These are phyloP conservation scores for Zoysia japonica DNA, from an alignment of 176 grass and related monocot species.

Conservation along the genomic window DNA sequence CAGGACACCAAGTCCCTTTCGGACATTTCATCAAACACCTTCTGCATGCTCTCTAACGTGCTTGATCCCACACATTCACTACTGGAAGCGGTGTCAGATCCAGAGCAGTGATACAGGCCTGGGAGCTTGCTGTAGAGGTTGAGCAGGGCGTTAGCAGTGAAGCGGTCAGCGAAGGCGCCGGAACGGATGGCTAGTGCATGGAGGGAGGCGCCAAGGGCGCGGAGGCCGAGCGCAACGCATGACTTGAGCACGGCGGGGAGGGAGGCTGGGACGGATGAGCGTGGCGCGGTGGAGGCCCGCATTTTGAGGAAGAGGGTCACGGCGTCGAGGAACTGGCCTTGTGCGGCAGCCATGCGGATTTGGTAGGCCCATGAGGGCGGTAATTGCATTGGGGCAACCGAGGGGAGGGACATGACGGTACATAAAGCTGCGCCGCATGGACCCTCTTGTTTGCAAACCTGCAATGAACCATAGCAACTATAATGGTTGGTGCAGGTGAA, in stretches of 20 bases:
- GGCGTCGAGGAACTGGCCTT: slow-evolving; percentile 52
- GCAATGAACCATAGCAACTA: no score
- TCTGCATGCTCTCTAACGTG: slow-evolving; percentile 26
- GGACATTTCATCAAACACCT: slow-evolving; percentile 71
- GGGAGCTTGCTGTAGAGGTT: slow-evolving; percentile 69
- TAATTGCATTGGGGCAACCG: neutral
- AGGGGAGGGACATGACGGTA: slow-evolving; percentile 29
- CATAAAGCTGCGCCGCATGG: no score
- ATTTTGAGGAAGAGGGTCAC: slow-evolving; percentile 57
- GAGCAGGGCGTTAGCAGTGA: slow-evolving; percentile 61
- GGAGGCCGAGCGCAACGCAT: slow-evolving; percentile 43
- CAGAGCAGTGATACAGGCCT: neutral
- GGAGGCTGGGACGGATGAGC: slow-evolving; percentile 36
- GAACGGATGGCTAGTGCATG: slow-evolving; percentile 68
- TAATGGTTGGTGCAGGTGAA: no score
- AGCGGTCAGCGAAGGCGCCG: slow-evolving; percentile 50
- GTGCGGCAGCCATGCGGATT: slow-evolving; percentile 46
- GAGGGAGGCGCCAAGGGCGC: slow-evolving; percentile 48
- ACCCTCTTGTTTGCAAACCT: no score
- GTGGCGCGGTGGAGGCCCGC: slow-evolving; percentile 36
- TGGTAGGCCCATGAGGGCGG: slow-evolving; percentile 47
- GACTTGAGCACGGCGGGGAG: slow-evolving; percentile 68
- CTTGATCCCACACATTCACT: neutral
- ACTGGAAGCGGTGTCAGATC: neutral
- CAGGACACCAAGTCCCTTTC: slow-evolving; percentile 61